Conservation (phyloP, 2,329 filamentous ascomycete genomes). For the Trichophyton equinum region DNA sequence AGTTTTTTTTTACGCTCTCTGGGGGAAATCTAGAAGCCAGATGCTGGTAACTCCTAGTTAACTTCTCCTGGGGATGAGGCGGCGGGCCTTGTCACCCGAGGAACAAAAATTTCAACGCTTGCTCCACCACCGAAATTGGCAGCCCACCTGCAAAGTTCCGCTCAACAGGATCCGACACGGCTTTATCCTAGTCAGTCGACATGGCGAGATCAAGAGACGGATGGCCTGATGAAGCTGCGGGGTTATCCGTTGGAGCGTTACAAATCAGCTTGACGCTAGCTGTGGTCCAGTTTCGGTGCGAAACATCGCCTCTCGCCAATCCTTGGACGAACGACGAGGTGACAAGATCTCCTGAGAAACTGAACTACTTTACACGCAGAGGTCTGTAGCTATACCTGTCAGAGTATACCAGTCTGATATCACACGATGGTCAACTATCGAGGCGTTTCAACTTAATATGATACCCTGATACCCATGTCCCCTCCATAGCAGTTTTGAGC, state of each 20-base stretch:
- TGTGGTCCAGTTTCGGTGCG: not conserved
- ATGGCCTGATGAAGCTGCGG: not conserved
- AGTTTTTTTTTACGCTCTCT: not conserved
- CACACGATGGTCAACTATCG: too few relatives aligned
- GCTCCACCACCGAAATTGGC: not conserved
- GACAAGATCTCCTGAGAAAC: too few relatives aligned
- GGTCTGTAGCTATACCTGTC: too few relatives aligned
- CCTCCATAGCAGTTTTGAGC: too few relatives aligned
- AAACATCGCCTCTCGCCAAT: not conserved
- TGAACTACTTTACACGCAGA: too few relatives aligned
- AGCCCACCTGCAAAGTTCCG: not conserved
- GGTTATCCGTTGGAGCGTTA: not conserved
- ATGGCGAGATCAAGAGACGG: not conserved
- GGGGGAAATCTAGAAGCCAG: slow-evolving; percentile 2
- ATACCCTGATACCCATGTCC: too few relatives aligned
- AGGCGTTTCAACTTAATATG: too few relatives aligned
- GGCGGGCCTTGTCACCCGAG: slow-evolving; percentile 2
- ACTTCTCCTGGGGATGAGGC: not conserved
- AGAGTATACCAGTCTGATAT: too few relatives aligned
- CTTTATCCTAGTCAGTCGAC: not conserved
- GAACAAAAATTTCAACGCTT: not conserved
- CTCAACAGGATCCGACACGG: not conserved
- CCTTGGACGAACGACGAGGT: not conserved
- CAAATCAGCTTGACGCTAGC: not conserved
- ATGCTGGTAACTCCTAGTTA: not conserved